Evolutionary conservation across 176 grass and related monocot genomes (phyloP).

Genomic region (Carex cristatella): DNA sequence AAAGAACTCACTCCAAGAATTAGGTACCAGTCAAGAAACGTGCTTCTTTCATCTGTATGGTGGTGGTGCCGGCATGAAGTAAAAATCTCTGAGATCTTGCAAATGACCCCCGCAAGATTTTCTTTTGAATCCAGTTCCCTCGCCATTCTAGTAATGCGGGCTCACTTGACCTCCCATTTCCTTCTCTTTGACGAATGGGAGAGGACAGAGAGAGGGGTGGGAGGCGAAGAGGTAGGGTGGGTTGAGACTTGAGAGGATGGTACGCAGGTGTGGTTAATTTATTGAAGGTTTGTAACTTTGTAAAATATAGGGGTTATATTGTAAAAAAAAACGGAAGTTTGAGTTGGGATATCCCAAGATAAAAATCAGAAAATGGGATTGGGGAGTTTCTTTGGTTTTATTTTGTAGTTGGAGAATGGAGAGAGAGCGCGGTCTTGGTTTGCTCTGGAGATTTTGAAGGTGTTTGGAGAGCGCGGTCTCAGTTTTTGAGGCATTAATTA

Average conservation of each 20-base stretch:
- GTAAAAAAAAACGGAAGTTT: background rate
- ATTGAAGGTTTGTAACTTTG: background rate
- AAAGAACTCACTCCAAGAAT: conserved; percentile 56
- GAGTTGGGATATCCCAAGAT: background rate
- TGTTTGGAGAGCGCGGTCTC: background rate
- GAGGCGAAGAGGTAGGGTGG: background rate
- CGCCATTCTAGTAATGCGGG: conserved; percentile 26
- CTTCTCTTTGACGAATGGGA: background rate
- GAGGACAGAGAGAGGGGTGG: background rate
- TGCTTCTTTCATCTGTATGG: conserved; percentile 24
- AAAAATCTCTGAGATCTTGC: conserved; percentile 50
- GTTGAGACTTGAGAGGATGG: background rate
- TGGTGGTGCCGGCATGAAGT: conserved; percentile 50
- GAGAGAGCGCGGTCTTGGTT: background rate
- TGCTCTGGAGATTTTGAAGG: background rate
- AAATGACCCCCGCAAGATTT: conserved; percentile 29
- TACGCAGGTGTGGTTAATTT: background rate
- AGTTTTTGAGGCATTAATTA: background rate
- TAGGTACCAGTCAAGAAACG: conserved; percentile 91
- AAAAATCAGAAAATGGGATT: background rate
- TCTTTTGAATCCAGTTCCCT: conserved; percentile 32
- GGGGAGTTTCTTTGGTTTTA: background rate
- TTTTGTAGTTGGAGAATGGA: background rate
- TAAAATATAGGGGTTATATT: background rate
- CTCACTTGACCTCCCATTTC: background rate